Evolutionary conservation across 345 rosid species (phyloP), one percentile per base, ranked within the genome.

Genomic region (Populus davidiana): DNA sequence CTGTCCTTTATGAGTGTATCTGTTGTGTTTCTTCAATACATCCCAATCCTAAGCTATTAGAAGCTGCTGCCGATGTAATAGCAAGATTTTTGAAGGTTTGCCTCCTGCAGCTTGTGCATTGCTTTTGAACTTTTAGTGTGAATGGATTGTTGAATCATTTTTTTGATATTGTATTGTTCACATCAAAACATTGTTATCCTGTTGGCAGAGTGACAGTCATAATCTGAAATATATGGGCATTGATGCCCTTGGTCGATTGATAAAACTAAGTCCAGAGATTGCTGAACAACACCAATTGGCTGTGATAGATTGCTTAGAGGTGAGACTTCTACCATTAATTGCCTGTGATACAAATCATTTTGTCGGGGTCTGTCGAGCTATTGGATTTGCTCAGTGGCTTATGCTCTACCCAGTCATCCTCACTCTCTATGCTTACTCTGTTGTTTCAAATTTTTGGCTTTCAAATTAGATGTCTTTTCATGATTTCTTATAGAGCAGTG

Each of bases 281-380:
- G 98, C 95, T 69, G 99, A 94, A 81, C 98, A 96, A 85, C 99
- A 96, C 80, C 99, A 96, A 73, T 84, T 96, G 87, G 97, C 99
- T 78, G 98, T 96, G 77, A 93, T 96, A 62, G 98, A 96, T 88
- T 96, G 99, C 89, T 87, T 96, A 79, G 99, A 96, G 99, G 99
- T 93, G 75, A 88, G 91, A 69, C 54, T 80, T 80, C 69, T 69
- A n/a, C n/a, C 67, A 69, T 62, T 44, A 73, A 29, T 39, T 78
- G 36, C 62, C 63, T 64, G 16, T 47, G 33, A 74, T 49, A 44
- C 33, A 1, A 72, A 50, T 77, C 23, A 23, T 71, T 71, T 21
- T 35, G 70, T n/a, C 12, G 25, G 8, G 20, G 17, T 67, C 54
- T 8, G n/a, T 65, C 62, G 39, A 54, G 67, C 62, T 12, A 13